phyloP scores from a whole-genome alignment of 352 stramenopile species.

The Pythium scleroteichum region DNA sequence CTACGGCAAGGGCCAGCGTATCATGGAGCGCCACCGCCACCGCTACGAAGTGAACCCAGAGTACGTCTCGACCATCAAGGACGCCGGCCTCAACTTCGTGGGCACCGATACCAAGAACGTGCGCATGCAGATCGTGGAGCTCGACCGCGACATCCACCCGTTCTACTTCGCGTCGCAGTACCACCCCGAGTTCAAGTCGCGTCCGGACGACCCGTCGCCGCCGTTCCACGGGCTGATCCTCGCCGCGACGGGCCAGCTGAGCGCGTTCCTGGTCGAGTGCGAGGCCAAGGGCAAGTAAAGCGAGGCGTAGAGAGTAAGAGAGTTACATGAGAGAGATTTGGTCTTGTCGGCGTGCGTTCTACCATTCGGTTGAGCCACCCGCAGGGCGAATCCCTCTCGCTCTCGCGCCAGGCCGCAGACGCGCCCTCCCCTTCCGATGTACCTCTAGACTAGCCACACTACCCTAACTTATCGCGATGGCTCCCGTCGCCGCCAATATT shows the following conservation, averaged over 20 bases:
- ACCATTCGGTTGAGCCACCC: conserved; percentile 20
- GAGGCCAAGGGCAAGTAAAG: conserved; percentile 38
- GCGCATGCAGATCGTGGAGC: conserved; percentile 99
- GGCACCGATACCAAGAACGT: conserved; percentile 96
- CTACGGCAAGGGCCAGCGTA: conserved; percentile 85
- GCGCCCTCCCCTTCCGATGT: not conserved
- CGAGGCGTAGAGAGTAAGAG: conserved; percentile 12
- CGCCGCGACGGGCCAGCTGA: conserved; percentile 81
- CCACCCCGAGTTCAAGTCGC: conserved; percentile 99
- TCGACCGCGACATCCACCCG: conserved; percentile 94
- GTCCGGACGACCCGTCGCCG: conserved; percentile 95
- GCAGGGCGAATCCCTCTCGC: conserved; percentile 33
- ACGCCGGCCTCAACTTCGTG: conserved; percentile 95
- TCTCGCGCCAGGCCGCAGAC: conserved; percentile 19
- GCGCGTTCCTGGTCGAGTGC: conserved; percentile 57
- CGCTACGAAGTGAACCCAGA: conserved; percentile 99
- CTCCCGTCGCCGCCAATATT: not conserved
- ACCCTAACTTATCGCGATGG: conserved; percentile 3
- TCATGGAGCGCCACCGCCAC: conserved; percentile 98
- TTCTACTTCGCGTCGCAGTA: conserved; percentile 99
- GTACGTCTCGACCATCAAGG: conserved; percentile 88
- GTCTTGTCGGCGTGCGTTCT: conserved; percentile 17
- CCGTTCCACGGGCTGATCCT: conserved; percentile 98
- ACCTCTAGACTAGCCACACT: conserved; percentile 4
- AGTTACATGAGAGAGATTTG: conserved; percentile 27